phyloP scores from a whole-genome alignment of 345 rosid genomes.

The Arabidopsis suecica region DNA sequence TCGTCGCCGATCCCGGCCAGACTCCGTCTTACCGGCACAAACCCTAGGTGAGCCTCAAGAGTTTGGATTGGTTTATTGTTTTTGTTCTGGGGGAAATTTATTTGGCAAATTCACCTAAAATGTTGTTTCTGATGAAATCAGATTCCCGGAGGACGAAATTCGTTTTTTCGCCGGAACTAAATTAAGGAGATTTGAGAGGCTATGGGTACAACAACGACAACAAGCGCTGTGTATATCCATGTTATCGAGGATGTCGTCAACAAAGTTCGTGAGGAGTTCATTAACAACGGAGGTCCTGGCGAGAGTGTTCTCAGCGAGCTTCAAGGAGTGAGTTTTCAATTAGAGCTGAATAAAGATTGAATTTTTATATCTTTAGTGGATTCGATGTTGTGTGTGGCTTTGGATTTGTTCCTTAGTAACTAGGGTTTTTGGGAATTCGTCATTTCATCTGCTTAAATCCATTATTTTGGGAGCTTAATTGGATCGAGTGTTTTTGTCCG shows the following conservation, averaged over 20 bases:
- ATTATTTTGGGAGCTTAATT: slow-evolving; percentile 22
- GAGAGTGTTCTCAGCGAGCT: slow-evolving; percentile 86
- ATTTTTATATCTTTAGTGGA: slow-evolving; percentile 7
- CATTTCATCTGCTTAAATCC: neutral
- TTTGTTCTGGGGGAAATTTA: neutral
- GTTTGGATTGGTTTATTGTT: neutral
- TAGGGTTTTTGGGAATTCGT: slow-evolving; percentile 49
- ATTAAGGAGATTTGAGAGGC: slow-evolving; percentile 30
- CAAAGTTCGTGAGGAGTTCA: slow-evolving; percentile 93
- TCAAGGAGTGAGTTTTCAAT: slow-evolving; percentile 68
- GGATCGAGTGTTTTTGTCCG: slow-evolving; percentile 14
- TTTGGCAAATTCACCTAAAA: neutral
- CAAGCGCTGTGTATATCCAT: slow-evolving; percentile 81
- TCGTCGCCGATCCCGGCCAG: slow-evolving; percentile 41
- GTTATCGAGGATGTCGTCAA: slow-evolving; percentile 92
- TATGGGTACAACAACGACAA: slow-evolving; percentile 71
- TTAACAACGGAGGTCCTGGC: slow-evolving; percentile 81
- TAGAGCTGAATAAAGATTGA: neutral
- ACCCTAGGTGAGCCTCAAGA: slow-evolving; percentile 36
- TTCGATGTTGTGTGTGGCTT: neutral
- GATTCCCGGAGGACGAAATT: slow-evolving; percentile 10
- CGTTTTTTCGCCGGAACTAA: slow-evolving; percentile 1
- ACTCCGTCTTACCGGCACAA: slow-evolving; percentile 15
- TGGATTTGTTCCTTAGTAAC: slow-evolving; percentile 45
- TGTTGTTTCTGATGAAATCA: slow-evolving; percentile 19